phyloP scores from a whole-genome alignment of 2,329 filamentous ascomycete species.

The Lachnellula hyalina region DNA sequence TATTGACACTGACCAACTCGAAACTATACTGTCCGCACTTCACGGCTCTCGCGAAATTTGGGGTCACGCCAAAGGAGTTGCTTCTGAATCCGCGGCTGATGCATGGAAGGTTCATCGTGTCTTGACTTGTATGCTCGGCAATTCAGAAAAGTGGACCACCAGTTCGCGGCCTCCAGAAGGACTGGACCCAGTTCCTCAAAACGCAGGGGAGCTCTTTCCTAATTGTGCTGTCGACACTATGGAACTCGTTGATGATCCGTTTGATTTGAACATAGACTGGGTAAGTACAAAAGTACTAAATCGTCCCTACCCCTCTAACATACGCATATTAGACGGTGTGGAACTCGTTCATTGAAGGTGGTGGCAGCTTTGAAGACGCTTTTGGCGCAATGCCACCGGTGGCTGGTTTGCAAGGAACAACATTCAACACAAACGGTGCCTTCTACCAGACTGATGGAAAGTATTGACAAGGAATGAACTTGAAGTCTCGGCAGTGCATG shows the following conservation, averaged over 20 bases:
- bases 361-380: slow-evolving; percentile 19
- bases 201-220: slow-evolving; percentile 6
- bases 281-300: slow-evolving; percentile 8
- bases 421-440: no score
- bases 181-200: no score
- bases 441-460: no score
- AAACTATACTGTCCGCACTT: slow-evolving; percentile 4
- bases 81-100: slow-evolving; percentile 8
- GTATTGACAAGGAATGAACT: no score
- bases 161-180: background rate
- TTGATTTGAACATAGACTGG: slow-evolving; percentile 29
- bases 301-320: slow-evolving; percentile 6
- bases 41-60: slow-evolving; percentile 15
- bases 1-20: background rate
- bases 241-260: no score
- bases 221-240: slow-evolving; percentile 3
- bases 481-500: no score
- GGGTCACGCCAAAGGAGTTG: slow-evolving; percentile 4
- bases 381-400: slow-evolving; percentile 5
- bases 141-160: slow-evolving; percentile 1
- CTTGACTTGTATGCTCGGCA: slow-evolving; percentile 15
- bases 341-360: slow-evolving; percentile 28
- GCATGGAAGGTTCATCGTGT: slow-evolving; percentile 13
- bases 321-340: slow-evolving; percentile 18
- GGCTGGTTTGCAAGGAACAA: no score